phyloP scores from a whole-genome alignment of 2,329 filamentous ascomycete species.

The Aspergillus sp. region DNA sequence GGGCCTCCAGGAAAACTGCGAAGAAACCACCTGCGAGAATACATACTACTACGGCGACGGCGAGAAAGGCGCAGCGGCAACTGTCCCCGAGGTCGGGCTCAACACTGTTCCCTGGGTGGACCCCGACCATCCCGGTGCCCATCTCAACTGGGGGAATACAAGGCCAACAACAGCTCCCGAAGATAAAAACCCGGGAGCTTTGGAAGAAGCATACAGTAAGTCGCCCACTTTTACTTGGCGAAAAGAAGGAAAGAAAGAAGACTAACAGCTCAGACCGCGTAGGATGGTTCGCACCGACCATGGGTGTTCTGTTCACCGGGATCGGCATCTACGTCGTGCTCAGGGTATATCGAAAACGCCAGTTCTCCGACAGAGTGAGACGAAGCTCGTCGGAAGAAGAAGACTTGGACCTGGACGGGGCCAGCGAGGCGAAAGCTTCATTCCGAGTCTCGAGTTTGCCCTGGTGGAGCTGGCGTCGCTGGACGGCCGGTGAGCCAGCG shows the following conservation, averaged over 20 bases:
- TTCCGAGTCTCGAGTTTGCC: constrained; percentile 9
- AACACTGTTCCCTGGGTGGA: constrained; percentile 36
- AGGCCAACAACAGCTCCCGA: not conserved
- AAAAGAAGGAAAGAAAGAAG: no score
- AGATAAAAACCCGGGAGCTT: not conserved
- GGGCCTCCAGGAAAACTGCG: constrained; percentile 33
- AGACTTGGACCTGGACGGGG: constrained; percentile 15
- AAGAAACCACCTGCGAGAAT: constrained; percentile 29
- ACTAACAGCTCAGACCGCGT: constrained; percentile 3
- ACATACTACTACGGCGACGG: constrained; percentile 29
- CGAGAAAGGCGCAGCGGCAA: constrained; percentile 25
- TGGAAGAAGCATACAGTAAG: constrained; percentile 14
- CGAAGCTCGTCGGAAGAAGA: constrained; percentile 16
- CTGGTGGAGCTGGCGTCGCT: constrained; percentile 37
- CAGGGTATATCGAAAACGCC: constrained; percentile 13
- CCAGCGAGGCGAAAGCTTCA: constrained; percentile 20
- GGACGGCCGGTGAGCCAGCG: constrained; percentile 18
- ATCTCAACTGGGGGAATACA: constrained; percentile 18
- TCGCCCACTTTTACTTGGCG: not conserved
- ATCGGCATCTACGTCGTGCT: constrained; percentile 13
- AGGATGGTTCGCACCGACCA: constrained; percentile 16
- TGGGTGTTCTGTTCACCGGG: constrained; percentile 10
- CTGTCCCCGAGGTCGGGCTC: constrained; percentile 31
- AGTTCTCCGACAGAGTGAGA: constrained; percentile 1
- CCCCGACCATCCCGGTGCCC: constrained; percentile 24